Conservation (phyloP, 2,329 filamentous ascomycete species). For the Huntiella bhutanensis region DNA sequence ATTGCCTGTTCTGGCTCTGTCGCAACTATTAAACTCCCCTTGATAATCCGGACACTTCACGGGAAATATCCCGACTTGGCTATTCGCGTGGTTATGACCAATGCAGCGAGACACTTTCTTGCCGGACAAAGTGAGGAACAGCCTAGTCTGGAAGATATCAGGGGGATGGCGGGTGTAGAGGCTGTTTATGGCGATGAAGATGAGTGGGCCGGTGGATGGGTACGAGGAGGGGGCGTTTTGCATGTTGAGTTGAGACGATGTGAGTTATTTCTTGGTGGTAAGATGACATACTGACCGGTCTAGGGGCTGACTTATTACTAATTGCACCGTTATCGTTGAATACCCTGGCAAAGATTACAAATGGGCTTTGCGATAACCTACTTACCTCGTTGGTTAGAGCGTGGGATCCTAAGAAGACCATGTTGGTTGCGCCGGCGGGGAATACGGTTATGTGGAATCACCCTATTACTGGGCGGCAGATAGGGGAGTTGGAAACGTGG, state of each 20-base stretch:
- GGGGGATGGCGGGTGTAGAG: conserved; percentile 50
- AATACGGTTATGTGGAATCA: conserved; percentile 84
- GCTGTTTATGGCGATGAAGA: conserved; percentile 67
- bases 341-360: conserved; percentile 63
- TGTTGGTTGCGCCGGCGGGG: conserved; percentile 67
- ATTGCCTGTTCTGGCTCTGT: conserved; percentile 36
- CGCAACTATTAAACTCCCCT: conserved; percentile 70
- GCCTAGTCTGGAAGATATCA: conserved; percentile 43
- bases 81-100: conserved; percentile 69
- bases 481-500: conserved; percentile 44
- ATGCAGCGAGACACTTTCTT: conserved; percentile 57
- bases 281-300: neutral
- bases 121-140: conserved; percentile 59
- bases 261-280: conserved; percentile 1
- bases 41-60: conserved; percentile 40
- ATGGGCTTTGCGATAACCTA: conserved; percentile 61
- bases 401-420: conserved; percentile 67
- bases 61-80: conserved; percentile 37
- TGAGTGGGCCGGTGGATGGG: conserved; percentile 69
- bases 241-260: conserved; percentile 71
- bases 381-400: conserved; percentile 58
- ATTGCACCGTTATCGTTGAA: conserved; percentile 74
- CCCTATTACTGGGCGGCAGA: conserved; percentile 56
- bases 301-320: conserved; percentile 53
- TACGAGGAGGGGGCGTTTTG: conserved; percentile 56